These are phyloP conservation scores for Ceratocystiopsis minuta DNA, from an alignment of 2,329 filamentous ascomycete genomes.

Conservation along the genomic window DNA sequence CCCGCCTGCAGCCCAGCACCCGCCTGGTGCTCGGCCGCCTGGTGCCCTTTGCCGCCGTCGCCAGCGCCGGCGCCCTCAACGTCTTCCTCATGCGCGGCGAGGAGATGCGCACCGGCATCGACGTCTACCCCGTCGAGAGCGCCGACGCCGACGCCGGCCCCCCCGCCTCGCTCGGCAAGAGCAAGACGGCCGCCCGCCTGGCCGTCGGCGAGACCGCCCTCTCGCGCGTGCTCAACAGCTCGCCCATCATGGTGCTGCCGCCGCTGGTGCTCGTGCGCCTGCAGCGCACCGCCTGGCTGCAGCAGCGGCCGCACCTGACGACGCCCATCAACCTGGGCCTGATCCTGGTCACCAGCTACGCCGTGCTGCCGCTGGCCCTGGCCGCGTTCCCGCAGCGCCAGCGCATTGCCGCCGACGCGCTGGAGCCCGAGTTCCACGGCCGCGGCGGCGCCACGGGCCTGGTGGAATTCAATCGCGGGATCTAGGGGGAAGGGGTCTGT, in stretches of 20 bases:
- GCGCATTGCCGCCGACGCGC: conserved; percentile 50
- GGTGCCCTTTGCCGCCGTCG: conserved; percentile 90
- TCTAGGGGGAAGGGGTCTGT: conserved; percentile 36
- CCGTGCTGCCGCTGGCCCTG: conserved; percentile 75
- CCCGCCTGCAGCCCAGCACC: conserved; percentile 55
- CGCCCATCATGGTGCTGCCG: conserved; percentile 92
- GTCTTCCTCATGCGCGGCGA: conserved; percentile 96
- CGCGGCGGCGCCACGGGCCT: conserved; percentile 60
- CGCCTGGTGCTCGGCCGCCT: conserved; percentile 65
- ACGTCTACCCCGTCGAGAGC: conserved; percentile 58
- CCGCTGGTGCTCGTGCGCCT: conserved; percentile 70
- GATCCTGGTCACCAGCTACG: conserved; percentile 72
- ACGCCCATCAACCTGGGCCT: conserved; percentile 72
- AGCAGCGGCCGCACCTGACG: conserved; percentile 56
- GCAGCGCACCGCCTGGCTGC: conserved; percentile 70
- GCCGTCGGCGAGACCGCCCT: conserved; percentile 88
- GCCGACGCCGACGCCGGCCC: background rate
- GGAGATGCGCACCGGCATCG: conserved; percentile 84
- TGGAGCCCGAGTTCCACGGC: conserved; percentile 78
- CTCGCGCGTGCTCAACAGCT: conserved; percentile 81
- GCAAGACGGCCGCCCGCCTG: conserved; percentile 68
- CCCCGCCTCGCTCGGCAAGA: conserved; percentile 60
- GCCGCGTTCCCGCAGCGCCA: conserved; percentile 88
- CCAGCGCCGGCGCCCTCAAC: conserved; percentile 77
- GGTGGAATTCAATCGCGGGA: conserved; percentile 94